phyloP scores from a whole-genome alignment of 306 rosid genomes.

The Alnus glutinosa region DNA sequence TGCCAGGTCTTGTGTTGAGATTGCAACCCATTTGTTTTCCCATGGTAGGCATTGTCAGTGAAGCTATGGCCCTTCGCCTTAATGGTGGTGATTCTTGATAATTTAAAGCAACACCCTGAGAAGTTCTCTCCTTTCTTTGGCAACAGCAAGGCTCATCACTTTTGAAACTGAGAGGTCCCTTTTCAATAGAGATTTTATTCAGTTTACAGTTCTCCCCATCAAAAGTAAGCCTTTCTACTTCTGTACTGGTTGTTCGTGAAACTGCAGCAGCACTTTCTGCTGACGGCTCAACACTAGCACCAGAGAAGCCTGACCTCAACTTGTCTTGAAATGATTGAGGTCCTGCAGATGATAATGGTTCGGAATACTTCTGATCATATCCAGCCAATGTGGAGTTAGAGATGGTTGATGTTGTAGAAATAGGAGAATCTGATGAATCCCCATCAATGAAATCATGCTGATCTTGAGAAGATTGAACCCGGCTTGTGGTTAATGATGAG shows the following conservation, averaged over 20 bases:
- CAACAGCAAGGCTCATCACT: slow-evolving; percentile 54
- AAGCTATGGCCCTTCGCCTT: slow-evolving; percentile 34
- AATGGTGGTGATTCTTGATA: slow-evolving; percentile 43
- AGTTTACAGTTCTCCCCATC: slow-evolving; percentile 31
- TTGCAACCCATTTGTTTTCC: slow-evolving; percentile 36
- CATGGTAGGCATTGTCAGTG: slow-evolving; percentile 28
- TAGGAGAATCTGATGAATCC: slow-evolving; percentile 56
- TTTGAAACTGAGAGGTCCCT: slow-evolving; percentile 33
- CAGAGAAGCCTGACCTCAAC: slow-evolving; percentile 21
- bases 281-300: slow-evolving; percentile 34
- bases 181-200: slow-evolving; percentile 32
- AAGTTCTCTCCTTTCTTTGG: slow-evolving; percentile 50
- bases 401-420: slow-evolving; percentile 50
- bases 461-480: slow-evolving; percentile 53
- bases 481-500: slow-evolving; percentile 54
- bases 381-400: slow-evolving; percentile 40
- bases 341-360: slow-evolving; percentile 30
- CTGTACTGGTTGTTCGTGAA: slow-evolving; percentile 17
- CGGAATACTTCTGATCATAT: slow-evolving; percentile 28
- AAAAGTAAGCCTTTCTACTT: slow-evolving; percentile 29
- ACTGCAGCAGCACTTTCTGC: slow-evolving; percentile 29
- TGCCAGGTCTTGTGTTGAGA: slow-evolving; percentile 26
- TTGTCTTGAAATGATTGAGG: slow-evolving; percentile 33
- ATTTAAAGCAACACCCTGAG: slow-evolving; percentile 34
- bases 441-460: slow-evolving; percentile 55